A percentile compares a stretch with the other conserved stretches of the same genome.
Evolutionary conservation across 208 protist genomes (phyloP).

Genomic region (Trichomonas gallinae): DNA sequence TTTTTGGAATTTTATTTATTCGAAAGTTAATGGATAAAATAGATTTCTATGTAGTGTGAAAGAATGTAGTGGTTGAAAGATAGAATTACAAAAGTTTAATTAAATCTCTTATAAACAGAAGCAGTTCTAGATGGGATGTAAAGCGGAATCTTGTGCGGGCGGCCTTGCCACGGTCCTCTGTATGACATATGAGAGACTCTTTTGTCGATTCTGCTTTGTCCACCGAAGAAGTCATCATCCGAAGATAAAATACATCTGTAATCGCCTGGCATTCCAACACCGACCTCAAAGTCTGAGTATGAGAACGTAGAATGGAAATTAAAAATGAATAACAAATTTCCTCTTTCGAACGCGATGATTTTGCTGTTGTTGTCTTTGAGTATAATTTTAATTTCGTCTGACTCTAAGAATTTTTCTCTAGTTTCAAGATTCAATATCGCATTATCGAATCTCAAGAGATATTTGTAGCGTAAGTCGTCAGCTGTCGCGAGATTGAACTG

Average conservation of each 20-base stretch:
- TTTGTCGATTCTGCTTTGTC: neutral
- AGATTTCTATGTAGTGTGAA: no score
- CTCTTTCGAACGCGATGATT: constrained; percentile 15
- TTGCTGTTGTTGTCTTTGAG: neutral
- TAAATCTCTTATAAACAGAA: neutral
- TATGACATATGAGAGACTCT: neutral
- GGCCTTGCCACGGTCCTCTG: neutral
- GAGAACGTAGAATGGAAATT: constrained; percentile 22
- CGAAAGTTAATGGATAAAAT: no score
- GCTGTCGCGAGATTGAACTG: constrained; percentile 59
- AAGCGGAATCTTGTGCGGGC: neutral
- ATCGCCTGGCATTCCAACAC: neutral
- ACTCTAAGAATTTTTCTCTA: neutral
- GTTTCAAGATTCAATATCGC: constrained; percentile 47
- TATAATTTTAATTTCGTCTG: neutral
- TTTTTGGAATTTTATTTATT: no score
- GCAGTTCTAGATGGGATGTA: neutral
- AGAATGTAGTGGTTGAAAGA: neutral
- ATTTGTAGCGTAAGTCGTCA: constrained; percentile 49
- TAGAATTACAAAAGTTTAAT: neutral
- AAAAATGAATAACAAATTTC: constrained; percentile 8
- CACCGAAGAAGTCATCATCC: neutral
- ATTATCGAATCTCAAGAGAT: constrained; percentile 54
- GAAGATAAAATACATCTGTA: neutral
- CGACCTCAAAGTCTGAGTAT: neutral